Conservation (phyloP, 257 asterid genomes). For the Solanum bulbocastanum region DNA sequence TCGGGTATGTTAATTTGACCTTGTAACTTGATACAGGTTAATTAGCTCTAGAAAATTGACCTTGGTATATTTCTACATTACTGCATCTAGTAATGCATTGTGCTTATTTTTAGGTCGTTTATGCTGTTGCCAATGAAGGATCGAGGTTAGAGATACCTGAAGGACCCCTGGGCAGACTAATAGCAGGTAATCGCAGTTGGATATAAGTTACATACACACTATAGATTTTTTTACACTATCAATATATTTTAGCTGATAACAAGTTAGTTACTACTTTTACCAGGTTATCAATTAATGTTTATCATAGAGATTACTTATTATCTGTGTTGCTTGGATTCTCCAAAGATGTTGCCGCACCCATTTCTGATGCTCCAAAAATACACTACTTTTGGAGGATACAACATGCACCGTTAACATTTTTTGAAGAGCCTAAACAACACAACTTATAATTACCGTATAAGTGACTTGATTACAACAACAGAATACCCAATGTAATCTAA, state of each 20-base stretch:
- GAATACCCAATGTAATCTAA: too few species aligned
- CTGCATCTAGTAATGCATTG: neutral
- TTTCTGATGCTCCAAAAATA: neutral
- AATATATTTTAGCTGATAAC: neutral
- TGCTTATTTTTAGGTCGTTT: conserved; percentile 42
- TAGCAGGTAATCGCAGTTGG: conserved; percentile 36
- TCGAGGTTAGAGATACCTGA: conserved; percentile 76
- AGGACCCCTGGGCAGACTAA: conserved; percentile 73
- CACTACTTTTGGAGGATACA: neutral
- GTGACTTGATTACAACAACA: neutral
- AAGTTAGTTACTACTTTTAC: neutral
- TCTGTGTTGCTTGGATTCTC: neutral
- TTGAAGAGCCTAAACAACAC: neutral
- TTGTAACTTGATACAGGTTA: neutral
- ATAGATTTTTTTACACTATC: neutral
- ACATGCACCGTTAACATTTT: neutral
- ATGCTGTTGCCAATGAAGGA: conserved; percentile 52
- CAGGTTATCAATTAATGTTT: neutral
- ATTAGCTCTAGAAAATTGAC: neutral
- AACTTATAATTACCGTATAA: neutral
- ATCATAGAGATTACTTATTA: neutral
- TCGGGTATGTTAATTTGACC: conserved; percentile 40
- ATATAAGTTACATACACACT: neutral
- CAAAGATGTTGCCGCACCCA: neutral
- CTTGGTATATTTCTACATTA: neutral